Conservation (phyloP, 768 basidiomycete species). For the Naematelia encephala region DNA sequence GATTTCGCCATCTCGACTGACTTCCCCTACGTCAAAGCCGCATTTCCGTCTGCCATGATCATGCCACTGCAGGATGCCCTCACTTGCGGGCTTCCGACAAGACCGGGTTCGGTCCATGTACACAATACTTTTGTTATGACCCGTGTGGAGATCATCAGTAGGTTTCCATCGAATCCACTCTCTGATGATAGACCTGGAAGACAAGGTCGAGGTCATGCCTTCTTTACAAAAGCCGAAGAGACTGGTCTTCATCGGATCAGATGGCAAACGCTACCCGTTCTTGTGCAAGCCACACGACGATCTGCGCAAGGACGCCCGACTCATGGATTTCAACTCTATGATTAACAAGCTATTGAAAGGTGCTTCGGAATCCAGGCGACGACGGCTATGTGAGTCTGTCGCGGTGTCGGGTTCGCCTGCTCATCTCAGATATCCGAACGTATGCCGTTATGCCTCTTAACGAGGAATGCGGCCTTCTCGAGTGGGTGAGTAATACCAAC, state of each 20-base stretch:
- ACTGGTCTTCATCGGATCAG: constrained; percentile 74
- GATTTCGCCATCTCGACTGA: constrained; percentile 33
- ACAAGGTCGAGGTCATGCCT: constrained; percentile 76
- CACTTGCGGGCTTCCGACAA: constrained; percentile 79
- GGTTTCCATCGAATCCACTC: constrained; percentile 22
- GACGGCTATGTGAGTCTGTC: constrained; percentile 72
- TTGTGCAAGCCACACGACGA: constrained; percentile 97
- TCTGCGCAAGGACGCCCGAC: constrained; percentile 87
- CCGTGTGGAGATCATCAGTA: constrained; percentile 73
- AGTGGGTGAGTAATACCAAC: constrained; percentile 95
- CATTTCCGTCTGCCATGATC: constrained; percentile 68
- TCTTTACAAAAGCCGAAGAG: constrained; percentile 89
- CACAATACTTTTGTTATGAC: constrained; percentile 77
- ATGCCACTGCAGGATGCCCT: constrained; percentile 91
- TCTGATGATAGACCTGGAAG: constrained; percentile 66
- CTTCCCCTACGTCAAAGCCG: constrained; percentile 58
- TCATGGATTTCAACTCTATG: constrained; percentile 98
- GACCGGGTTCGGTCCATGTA: constrained; percentile 57
- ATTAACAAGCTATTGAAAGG: constrained; percentile 94
- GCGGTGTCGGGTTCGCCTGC: background rate
- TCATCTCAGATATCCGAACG: constrained; percentile 74
- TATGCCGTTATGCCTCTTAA: constrained; percentile 98
- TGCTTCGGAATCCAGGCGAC: constrained; percentile 84
- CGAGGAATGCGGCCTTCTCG: constrained; percentile 94
- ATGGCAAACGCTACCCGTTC: constrained; percentile 83